phyloP scores from a whole-genome alignment of 1,284 basidiomycete genomes.

The Tilletia caries region DNA sequence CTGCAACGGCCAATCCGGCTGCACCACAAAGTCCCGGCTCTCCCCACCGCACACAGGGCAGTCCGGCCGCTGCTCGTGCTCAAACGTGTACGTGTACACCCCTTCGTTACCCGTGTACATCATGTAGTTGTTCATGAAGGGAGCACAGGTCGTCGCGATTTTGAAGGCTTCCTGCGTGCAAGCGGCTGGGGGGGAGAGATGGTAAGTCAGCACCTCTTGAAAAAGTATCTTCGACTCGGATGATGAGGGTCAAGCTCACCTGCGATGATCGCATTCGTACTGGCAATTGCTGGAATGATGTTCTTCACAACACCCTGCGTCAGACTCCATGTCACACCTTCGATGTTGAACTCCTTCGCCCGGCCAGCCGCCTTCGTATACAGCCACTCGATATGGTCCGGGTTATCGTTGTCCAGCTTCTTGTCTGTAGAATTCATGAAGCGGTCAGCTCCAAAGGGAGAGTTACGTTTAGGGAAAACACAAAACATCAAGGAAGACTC shows the following conservation, averaged over 20 bases:
- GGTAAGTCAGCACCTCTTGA: not conserved
- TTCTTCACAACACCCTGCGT: constrained; percentile 99
- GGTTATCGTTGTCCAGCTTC: constrained; percentile 66
- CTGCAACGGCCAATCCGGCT: constrained; percentile 23
- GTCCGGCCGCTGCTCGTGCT: constrained; percentile 84
- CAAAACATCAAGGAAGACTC: constrained; percentile 25
- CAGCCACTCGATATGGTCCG: constrained; percentile 93
- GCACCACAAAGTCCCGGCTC: constrained; percentile 29
- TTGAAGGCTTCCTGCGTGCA: constrained; percentile 99
- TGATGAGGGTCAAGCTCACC: constrained; percentile 8
- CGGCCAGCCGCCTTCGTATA: constrained; percentile 69
- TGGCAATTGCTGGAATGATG: constrained; percentile 79
- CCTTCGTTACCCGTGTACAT: constrained; percentile 83
- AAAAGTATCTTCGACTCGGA: not conserved
- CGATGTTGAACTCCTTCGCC: constrained; percentile 88
- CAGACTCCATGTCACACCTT: constrained; percentile 93
- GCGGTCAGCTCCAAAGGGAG: not conserved
- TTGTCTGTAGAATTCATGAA: constrained; percentile 25
- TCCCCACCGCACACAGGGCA: constrained; percentile 98
- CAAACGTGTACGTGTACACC: constrained; percentile 95
- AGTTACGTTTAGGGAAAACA: constrained; percentile 10
- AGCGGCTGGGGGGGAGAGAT: constrained; percentile 74
- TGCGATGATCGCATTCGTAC: constrained; percentile 51
- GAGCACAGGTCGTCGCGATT: constrained; percentile 89
- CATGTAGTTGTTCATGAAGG: constrained; percentile 96